Conservation (phyloP, 225 moss, liverwort and hornwort species). For the Climacium dendroides region DNA sequence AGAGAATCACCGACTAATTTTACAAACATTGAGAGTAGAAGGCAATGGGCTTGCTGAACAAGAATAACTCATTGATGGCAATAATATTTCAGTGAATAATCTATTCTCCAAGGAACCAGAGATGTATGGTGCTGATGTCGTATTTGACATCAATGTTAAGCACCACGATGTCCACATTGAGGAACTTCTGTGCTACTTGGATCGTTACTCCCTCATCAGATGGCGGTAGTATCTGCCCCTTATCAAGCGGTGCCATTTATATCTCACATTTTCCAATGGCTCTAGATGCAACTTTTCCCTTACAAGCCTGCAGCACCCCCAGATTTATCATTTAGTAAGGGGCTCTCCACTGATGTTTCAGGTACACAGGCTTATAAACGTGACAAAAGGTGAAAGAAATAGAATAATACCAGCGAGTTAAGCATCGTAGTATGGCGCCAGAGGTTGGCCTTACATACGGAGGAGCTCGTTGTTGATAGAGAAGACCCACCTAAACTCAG, state of each 20-base stretch:
- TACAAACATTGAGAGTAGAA: neutral
- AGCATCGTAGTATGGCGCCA: conserved; percentile 57
- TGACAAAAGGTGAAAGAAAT: neutral
- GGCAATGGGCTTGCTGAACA: neutral
- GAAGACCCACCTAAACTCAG: conserved; percentile 60
- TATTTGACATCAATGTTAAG: neutral
- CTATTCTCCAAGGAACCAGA: neutral
- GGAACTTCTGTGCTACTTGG: neutral
- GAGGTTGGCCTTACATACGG: conserved; percentile 66
- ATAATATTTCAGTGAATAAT: neutral
- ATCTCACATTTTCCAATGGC: conserved; percentile 18
- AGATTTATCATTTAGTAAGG: neutral
- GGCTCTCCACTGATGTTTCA: neutral
- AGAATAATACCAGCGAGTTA: conserved; percentile 64
- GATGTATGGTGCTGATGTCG: neutral
- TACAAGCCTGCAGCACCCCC: conserved; percentile 50
- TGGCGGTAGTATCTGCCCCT: conserved; percentile 77
- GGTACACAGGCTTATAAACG: neutral
- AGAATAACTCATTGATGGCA: neutral
- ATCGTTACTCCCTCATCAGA: conserved; percentile 42
- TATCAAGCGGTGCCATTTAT: conserved; percentile 63
- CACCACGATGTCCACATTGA: neutral
- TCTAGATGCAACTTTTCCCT: conserved; percentile 40
- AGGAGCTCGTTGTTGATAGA: conserved; percentile 79
- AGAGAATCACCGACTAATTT: neutral